These are phyloP conservation scores for Rhodotorula sp. DNA, from an alignment of 1,284 basidiomycete genomes.

Conservation along the genomic window DNA sequence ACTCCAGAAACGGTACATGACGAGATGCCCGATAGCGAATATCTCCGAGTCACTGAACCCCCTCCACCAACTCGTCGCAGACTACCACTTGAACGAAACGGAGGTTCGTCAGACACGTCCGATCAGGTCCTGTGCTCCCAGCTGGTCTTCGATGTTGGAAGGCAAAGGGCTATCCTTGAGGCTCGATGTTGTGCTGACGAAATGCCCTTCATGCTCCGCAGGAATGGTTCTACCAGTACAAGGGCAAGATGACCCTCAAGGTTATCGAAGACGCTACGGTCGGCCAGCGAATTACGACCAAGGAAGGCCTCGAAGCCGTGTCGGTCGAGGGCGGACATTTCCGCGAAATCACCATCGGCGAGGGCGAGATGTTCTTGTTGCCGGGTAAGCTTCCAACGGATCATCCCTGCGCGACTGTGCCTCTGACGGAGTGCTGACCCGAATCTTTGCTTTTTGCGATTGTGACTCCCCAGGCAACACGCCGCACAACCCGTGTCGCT, in stretches of 20 bases:
- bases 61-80: constrained; percentile 47
- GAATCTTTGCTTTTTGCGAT: not conserved
- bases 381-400: constrained; percentile 61
- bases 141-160: not conserved
- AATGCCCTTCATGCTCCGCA: not conserved
- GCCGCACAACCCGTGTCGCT: constrained; percentile 91
- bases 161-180: too few relatives aligned
- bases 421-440: not conserved
- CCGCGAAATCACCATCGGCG: constrained; percentile 81
- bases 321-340: constrained; percentile 85
- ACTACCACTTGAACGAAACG: constrained; percentile 91
- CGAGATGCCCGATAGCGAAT: not conserved
- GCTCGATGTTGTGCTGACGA: not conserved
- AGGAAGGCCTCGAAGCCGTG: constrained; percentile 47
- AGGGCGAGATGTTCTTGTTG: constrained; percentile 94
- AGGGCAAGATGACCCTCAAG: constrained; percentile 50
- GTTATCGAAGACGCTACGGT: constrained; percentile 39
- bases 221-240: constrained; percentile 97
- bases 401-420: not conserved
- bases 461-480: constrained; percentile 67
- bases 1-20: constrained; percentile 63
- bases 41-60: too few relatives aligned
- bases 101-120: constrained; percentile 53
- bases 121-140: not conserved
- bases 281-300: constrained; percentile 17